Base-by-base conservation (phyloP, 2,329 filamentous ascomycete species). In the Didymosphaeria variabile region DNA sequence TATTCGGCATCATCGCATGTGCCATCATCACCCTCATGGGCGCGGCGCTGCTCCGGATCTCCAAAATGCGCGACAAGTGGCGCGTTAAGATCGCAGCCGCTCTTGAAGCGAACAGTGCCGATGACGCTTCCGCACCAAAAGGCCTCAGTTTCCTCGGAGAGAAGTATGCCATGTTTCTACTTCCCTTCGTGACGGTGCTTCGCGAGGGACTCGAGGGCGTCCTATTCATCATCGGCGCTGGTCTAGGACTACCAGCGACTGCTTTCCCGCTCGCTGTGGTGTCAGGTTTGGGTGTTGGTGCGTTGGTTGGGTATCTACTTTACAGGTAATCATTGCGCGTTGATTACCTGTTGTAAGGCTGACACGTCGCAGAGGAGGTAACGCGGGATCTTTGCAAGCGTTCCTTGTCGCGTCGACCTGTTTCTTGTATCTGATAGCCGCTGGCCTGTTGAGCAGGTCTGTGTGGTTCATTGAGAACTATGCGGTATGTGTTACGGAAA, bases 51-150 rank as follows among this genome's bases (percentile, higher is more conserved):
- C 86, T 97, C 10, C 89, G 93, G 23, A 86, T 97, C 58, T 90
- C 88, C 63, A 95, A 94, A 79, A 86, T 95, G 77, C 91, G 93
- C 75, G 89, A 91, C 64, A 95, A 95, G 79, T 97, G 93, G 93
- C 87, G 88, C 17, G 81, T 90, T 69, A 95, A 95, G 86, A 87
- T 97, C 29, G 87, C 89, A 19, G 87, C 86, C 69, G 88, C 91
- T 2, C 79, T 95, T 32, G 87, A 91, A 67, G 75, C 84, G 10
- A 81, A 84, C 15, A 81, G 85, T 17, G 74, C 74, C 8, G 10
- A 19, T 7, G 42, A 45, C n/a, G n/a, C 42, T 45, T 45, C 42
- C 10, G 1, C 10, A 10, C 42, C 42, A 21, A 26, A 8, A 19
- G 42, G 42, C 13, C 5, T 73, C 66, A 32, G 75, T 74, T 17